These are phyloP conservation scores for Phytopythium cucurbitacearum DNA, from an alignment of 352 stramenopile genomes.

Conservation along the genomic window DNA sequence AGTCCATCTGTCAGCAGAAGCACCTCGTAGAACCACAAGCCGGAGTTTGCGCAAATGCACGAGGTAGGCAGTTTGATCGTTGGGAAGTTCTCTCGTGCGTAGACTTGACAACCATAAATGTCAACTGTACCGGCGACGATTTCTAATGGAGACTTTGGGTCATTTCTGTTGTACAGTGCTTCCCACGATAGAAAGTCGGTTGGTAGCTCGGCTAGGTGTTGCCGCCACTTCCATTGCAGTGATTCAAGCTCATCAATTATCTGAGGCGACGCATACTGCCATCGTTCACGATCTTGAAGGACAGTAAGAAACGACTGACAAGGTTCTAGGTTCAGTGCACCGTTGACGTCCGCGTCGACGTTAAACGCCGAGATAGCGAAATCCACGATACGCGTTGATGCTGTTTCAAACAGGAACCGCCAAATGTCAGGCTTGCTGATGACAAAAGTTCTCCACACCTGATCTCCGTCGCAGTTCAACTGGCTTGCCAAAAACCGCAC, in stretches of 20 bases:
- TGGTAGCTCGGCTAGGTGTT: slow-evolving; percentile 5
- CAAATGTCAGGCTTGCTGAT: neutral
- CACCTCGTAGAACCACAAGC: slow-evolving; percentile 91
- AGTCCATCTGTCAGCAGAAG: slow-evolving; percentile 85
- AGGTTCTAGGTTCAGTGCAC: neutral
- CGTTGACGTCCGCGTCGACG: neutral
- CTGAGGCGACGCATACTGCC: neutral
- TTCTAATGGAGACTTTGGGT: slow-evolving; percentile 24
- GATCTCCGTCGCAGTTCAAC: too few relatives aligned
- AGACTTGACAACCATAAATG: slow-evolving; percentile 45
- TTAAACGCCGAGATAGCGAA: slow-evolving; percentile 11
- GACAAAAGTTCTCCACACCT: too few relatives aligned
- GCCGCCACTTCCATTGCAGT: slow-evolving; percentile 28
- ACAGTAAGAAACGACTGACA: neutral
- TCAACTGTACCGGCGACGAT: slow-evolving; percentile 69
- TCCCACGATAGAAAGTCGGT: neutral
- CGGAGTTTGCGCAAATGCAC: slow-evolving; percentile 44
- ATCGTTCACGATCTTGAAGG: neutral
- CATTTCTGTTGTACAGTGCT: neutral
- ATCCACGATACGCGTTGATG: slow-evolving; percentile 13
- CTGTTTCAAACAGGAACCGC: slow-evolving; percentile 21
- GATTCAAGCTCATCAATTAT: slow-evolving; percentile 22
- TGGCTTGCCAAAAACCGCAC: too few relatives aligned
- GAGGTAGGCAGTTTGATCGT: slow-evolving; percentile 55
- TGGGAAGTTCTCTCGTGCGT: slow-evolving; percentile 74